Conservation (phyloP, 1,139 yeast species). For the Yamadazyma diddensiae region DNA sequence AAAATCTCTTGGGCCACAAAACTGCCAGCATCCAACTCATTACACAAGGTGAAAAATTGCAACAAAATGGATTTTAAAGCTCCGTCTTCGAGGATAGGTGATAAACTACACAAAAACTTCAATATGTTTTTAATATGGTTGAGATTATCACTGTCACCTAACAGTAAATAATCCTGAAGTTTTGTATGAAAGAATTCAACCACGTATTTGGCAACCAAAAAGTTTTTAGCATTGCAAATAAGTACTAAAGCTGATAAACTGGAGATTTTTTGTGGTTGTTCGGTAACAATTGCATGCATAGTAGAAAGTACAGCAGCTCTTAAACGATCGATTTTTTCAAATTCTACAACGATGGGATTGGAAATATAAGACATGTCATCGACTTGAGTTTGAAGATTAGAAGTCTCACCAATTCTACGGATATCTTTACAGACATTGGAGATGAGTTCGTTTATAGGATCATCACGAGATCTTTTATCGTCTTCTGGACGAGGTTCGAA, state of each 20-base stretch:
- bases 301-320: constrained; percentile 61
- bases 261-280: constrained; percentile 88
- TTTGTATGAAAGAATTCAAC: constrained; percentile 67
- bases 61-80: constrained; percentile 51
- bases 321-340: constrained; percentile 63
- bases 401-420: constrained; percentile 63
- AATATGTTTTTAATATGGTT: constrained; percentile 67
- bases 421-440: constrained; percentile 52
- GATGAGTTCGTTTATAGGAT: constrained; percentile 41
- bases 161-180: constrained; percentile 40
- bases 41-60: constrained; percentile 54
- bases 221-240: constrained; percentile 64
- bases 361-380: constrained; percentile 68
- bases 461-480: constrained; percentile 36
- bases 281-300: constrained; percentile 66
- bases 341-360: constrained; percentile 65
- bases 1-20: constrained; percentile 40
- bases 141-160: constrained; percentile 48
- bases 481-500: constrained; percentile 8
- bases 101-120: constrained; percentile 65
- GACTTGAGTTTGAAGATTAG: constrained; percentile 48
- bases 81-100: constrained; percentile 57
- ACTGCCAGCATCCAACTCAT: constrained; percentile 61
- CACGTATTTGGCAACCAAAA: constrained; percentile 66
- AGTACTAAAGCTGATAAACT: constrained; percentile 69